phyloP scores from a whole-genome alignment of 1,284 basidiomycete species.

The Mycena sp. region DNA sequence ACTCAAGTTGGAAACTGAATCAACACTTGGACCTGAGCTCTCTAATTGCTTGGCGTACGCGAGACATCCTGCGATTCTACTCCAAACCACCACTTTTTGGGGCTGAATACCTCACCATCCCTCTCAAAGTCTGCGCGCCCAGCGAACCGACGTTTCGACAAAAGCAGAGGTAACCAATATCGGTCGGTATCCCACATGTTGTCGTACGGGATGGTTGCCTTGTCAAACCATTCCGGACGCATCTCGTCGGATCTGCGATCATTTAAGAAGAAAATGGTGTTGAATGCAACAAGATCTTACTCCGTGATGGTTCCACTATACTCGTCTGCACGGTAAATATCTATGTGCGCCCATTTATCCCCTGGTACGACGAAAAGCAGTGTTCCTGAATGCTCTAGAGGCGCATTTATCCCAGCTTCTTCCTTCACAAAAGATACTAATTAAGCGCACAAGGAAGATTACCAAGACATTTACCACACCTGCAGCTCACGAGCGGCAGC shows the following conservation, averaged over 20 bases:
- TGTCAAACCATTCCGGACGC: conserved; percentile 71
- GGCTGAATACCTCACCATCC: conserved; percentile 45
- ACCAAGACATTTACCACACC: conserved; percentile 41
- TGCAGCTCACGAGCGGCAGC: conserved; percentile 74
- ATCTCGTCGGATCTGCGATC: conserved; percentile 70
- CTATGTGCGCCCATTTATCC: conserved; percentile 67
- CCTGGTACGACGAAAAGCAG: conserved; percentile 67
- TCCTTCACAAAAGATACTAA: conserved; percentile 57
- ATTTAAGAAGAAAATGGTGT: background rate
- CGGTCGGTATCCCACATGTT: conserved; percentile 73
- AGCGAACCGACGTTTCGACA: conserved; percentile 57
- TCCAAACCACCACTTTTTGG: conserved; percentile 68
- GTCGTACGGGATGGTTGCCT: conserved; percentile 57
- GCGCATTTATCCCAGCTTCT: conserved; percentile 76
- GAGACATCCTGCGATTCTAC: background rate
- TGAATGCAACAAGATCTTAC: conserved; percentile 50
- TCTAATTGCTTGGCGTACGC: background rate
- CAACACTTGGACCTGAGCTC: background rate
- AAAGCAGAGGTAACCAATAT: conserved; percentile 68
- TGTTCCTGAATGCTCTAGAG: conserved; percentile 65
- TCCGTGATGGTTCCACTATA: conserved; percentile 66
- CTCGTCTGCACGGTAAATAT: conserved; percentile 66
- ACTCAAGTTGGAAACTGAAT: conserved; percentile 1
- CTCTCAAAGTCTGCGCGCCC: conserved; percentile 65
- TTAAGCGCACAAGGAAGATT: background rate